Conservation (phyloP, 2,329 filamentous ascomycete species). For the Proliferodiscus dingleyae region DNA sequence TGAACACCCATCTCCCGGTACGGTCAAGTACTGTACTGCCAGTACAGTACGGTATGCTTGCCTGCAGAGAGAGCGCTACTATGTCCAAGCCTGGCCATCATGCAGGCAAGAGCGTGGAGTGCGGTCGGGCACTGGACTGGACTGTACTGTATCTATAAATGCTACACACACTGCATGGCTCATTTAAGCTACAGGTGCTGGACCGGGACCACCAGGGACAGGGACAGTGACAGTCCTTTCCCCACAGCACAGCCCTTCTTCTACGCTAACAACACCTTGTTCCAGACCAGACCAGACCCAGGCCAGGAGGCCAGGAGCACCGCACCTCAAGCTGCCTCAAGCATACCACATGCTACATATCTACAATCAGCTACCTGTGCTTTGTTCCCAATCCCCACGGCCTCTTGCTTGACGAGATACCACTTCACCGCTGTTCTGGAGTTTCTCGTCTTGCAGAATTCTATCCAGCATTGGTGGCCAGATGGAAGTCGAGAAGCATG, state of each 20-base stretch:
- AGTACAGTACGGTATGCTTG: no score
- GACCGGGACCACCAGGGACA: no score
- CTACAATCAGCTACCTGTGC: neutral
- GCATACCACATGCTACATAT: no score
- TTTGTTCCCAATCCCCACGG: neutral
- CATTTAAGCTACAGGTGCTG: neutral
- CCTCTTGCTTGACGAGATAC: slow-evolving; percentile 2
- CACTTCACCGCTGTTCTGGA: slow-evolving; percentile 5
- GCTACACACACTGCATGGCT: neutral
- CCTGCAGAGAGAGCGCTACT: no score
- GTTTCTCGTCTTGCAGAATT: neutral
- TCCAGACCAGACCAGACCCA: no score
- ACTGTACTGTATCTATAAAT: neutral
- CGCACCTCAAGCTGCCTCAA: no score
- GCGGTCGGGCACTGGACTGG: no score
- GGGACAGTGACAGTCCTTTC: neutral
- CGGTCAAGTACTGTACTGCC: no score
- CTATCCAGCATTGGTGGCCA: neutral
- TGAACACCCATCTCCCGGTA: no score
- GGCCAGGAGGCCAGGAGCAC: no score
- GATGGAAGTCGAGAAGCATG: no score
- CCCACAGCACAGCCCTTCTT: neutral
- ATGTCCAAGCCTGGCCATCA: neutral
- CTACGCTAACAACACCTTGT: neutral
- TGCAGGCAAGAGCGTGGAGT: neutral